A percentile compares a stretch with the other conserved stretches of the same genome.
phyloP scores from a whole-genome alignment of 2,329 filamentous ascomycete genomes.

The Curvularia sp. region DNA sequence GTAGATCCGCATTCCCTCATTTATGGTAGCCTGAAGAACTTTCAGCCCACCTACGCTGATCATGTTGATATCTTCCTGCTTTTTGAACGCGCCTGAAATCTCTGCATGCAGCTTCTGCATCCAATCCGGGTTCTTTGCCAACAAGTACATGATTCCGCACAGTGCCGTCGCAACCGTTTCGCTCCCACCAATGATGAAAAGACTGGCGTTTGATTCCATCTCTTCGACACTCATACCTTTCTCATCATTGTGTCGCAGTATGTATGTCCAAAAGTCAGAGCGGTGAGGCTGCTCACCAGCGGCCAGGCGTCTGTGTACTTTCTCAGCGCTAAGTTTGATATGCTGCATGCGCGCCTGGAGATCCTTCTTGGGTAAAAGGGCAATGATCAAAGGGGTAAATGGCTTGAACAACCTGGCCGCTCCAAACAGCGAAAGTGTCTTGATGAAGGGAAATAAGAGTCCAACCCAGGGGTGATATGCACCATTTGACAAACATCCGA shows the following conservation, averaged over 20 bases:
- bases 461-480: constrained; percentile 46
- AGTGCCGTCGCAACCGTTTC: constrained; percentile 35
- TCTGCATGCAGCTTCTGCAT: constrained; percentile 18
- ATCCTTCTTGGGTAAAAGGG: constrained; percentile 5
- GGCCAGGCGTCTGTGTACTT: constrained; percentile 3
- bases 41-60: constrained; percentile 1
- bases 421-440: background rate
- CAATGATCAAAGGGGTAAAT: background rate
- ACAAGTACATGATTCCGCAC: constrained; percentile 12
- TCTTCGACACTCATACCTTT: constrained; percentile 33
- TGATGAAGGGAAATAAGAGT: constrained; percentile 1
- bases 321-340: constrained; percentile 2
- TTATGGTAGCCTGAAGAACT: constrained; percentile 27
- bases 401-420: background rate
- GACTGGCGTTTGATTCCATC: constrained; percentile 34
- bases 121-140: constrained; percentile 18
- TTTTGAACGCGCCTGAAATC: constrained; percentile 11
- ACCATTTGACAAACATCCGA: constrained; percentile 42
- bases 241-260: constrained; percentile 20
- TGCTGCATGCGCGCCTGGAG: constrained; percentile 2
- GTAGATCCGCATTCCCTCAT: constrained; percentile 27
- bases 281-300: constrained; percentile 5
- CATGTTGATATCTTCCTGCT: constrained; percentile 22
- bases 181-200: constrained; percentile 48
- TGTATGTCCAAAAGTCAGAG: constrained; percentile 20